Base-by-base conservation (phyloP, 345 rosid species). In the Erysimum cheiranthoides region DNA sequence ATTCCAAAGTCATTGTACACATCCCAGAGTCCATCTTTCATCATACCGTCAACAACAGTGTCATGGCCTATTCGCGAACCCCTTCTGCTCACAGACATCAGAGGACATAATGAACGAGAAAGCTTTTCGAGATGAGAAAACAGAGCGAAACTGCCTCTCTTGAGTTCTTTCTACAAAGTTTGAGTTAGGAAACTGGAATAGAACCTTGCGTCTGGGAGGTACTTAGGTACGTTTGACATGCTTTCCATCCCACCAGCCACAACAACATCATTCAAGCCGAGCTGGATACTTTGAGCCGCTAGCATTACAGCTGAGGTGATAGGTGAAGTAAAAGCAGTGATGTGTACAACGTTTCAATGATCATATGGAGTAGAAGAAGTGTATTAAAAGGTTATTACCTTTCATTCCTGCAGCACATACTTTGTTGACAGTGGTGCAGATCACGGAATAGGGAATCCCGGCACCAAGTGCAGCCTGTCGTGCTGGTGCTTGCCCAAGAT, bases 211-310 rank as follows among this genome's bases (percentile, higher is more conserved):
- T 85, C 89, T 42, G 93, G 85, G 63, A 92, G 78, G 76, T 95
- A 95, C 80, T 95, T 95, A 9, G 98, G 99, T 8, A 81, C 96
- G 76, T 90, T 92, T 10, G 99, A 92, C 98, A 95, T 95, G 84
- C 96, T 92, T 75, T 95, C 98, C 97, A 90, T 95, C 73, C 99
- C 99, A 56, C 97, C 99, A 72, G 98, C 88, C 53, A 95, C 90
- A 61, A 90, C 98, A 81, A 90, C 78, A 78, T 92, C 90, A 79
- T 95, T 90, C 68, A 85, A 77, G 21, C 98, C 96, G 59, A 91
- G 78, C 78, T 89, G 88, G 30, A 95, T 89, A 76, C 86, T 84
- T 78, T 90, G 98, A 62, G 94, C 86, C 32, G 96, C 99, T 62
- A 92, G 71, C 96, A 95, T 89, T 21, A 91, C 86, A 49, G 99